Base-by-base conservation (phyloP, 805 yeast species). In the Ogataea siamensis region DNA sequence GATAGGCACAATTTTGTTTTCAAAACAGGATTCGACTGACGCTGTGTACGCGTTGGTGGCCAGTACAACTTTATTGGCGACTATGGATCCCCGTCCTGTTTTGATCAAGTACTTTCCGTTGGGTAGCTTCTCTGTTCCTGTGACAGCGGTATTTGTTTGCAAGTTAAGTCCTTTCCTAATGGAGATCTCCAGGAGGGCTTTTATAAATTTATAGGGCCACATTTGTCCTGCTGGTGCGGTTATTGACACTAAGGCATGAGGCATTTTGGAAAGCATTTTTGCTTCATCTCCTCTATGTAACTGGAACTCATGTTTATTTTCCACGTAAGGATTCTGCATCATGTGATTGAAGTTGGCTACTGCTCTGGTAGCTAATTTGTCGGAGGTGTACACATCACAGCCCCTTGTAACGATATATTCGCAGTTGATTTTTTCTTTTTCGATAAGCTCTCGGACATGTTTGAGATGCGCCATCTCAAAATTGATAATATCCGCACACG, bases 151-250 rank as follows among this genome's bases (percentile, higher is more conserved):
- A 38, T 68, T 58, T 5, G 75, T 55, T 34, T 70, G 71, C 15
- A 71, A 44, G 30, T 67, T 60, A 24, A 68, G 45, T 10, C 43
- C 43, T 11, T 30, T 34, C 10, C 12, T 70, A 70, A 68, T 48
- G 12, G 57, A 46, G 11, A 45, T 47, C 42, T 59, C 57, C 33
- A 70, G 43, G 2, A 71, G 37, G 1, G 54, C 51, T 3, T 54
- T 49, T 34, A 68, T 58, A 2, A 72, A 49, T 45, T 64, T 65
- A 50, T 71, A 67, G 4, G 76, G 73, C 63, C 73, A 70, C 36
- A 71, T 50, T 5, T 66, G 63, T 5, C 70, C 68, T 3, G 74
- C 73, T 5, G 72, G 66, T 39, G 58, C 61, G 2, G 62, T 51
- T 14, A 67, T 37, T 12, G 64, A 61, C 11, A 63, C 58, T 9